Evolutionary conservation across 176 grass and related monocot genomes (phyloP), one percentile per base, ranked within the genome.

Genomic region (Saccharum officinarum): DNA sequence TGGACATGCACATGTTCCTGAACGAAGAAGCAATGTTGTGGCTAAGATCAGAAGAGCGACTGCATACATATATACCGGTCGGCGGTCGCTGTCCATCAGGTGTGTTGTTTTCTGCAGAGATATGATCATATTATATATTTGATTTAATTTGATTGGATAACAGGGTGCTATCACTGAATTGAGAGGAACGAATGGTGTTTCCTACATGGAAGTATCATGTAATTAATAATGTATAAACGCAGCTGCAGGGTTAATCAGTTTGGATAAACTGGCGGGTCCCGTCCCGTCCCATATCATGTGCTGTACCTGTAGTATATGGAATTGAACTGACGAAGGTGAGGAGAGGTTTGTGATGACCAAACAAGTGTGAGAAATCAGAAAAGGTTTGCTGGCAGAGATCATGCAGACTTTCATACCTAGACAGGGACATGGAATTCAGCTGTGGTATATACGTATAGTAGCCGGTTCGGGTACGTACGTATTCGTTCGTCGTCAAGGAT

Each of bases 301-400:
- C 6, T 23, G 7, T 57, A n/a, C 54, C 20, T 57, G 54, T n/a
- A 57, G 20, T 57, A 4, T 34, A 12, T 37, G 50, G 18, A 30
- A 7, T 42, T 57, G 54, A 55, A 57, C 20, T 22, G 54, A 63
- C 31, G 39, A 42, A 45, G 39, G 77, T 40, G 76, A 31, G 76
- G 59, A 79, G 38, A 79, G 15, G 76, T 79, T 65, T 79, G 15
- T 45, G 47, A 20, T 55, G 73, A 76, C 17, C 46, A 76, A 76
- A 76, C 47, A 50, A 49, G 13, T 73, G n/a, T 64, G 14, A 66
- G 25, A 46, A 79, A 66, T 66, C 60, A 47, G 60, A 46, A 79
- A 46, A 79, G 39, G 15, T 79, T 6, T 79, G 40, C 60, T 79
- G 25, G 77, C 22, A 79, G 61, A 46, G 62, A 80, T 80, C 77